Conservation (phyloP, 768 basidiomycete genomes). For the Mycena indigotica region DNA sequence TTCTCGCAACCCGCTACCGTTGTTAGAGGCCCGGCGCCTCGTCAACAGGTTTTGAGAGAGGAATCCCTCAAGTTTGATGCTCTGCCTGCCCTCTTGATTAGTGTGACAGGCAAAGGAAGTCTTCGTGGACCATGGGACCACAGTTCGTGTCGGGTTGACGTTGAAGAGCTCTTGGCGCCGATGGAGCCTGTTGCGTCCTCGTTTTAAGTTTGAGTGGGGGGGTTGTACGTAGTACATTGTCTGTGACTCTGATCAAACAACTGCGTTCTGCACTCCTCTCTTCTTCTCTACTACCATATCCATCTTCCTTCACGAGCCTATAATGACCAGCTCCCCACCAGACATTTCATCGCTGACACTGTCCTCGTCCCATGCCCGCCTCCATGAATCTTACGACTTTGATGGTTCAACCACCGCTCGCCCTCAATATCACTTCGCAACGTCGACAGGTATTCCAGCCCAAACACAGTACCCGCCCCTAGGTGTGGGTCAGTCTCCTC, state of each 20-base stretch:
- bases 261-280: conserved; percentile 24
- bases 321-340: conserved; percentile 83
- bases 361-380: conserved; percentile 73
- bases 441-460: conserved; percentile 55
- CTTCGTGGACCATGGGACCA: conserved; percentile 64
- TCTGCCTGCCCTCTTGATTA: conserved; percentile 16
- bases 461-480: conserved; percentile 64
- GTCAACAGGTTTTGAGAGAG: conserved; percentile 23
- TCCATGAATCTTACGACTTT: conserved; percentile 86
- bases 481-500: conserved; percentile 62
- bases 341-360: conserved; percentile 80
- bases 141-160: conserved; percentile 48
- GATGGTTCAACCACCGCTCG: conserved; percentile 59
- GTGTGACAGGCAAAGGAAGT: conserved; percentile 16
- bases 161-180: conserved; percentile 48
- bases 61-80: conserved; percentile 26
- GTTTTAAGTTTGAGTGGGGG: conserved; percentile 3
- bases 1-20: conserved; percentile 39
- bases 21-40: conserved; percentile 23
- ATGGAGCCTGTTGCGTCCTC: conserved; percentile 48
- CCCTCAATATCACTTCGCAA: conserved; percentile 70
- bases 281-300: conserved; percentile 25
- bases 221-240: conserved; percentile 5
- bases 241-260: background rate
- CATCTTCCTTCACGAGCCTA: conserved; percentile 33